These are phyloP conservation scores for Amylocarpus encephaloides DNA, from an alignment of 2,329 filamentous ascomycete genomes.

Conservation along the genomic window DNA sequence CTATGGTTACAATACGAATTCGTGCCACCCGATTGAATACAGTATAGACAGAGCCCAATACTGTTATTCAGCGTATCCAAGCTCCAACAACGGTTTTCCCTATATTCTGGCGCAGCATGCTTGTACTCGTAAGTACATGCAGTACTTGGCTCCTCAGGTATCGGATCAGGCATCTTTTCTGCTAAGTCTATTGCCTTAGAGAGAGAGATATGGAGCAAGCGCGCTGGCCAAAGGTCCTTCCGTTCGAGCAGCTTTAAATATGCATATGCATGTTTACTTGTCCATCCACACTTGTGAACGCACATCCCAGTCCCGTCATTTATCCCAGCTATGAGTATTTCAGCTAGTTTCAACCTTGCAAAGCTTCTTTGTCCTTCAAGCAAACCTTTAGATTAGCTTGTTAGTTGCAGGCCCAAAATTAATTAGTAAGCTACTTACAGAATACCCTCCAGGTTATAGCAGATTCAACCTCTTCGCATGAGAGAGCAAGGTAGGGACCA, in stretches of 20 bases:
- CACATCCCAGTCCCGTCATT: slow-evolving; percentile 5
- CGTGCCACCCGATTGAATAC: slow-evolving; percentile 9
- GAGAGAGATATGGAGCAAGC: slow-evolving; percentile 6
- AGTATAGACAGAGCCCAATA: slow-evolving; percentile 10
- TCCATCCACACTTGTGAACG: slow-evolving; percentile 7
- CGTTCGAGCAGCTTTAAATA: slow-evolving; percentile 6
- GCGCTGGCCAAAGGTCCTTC: slow-evolving; percentile 4
- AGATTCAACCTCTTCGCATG: slow-evolving; percentile 11
- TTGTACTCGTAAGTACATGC: slow-evolving; percentile 2
- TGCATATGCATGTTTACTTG: slow-evolving; percentile 7
- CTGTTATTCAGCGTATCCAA: slow-evolving; percentile 2
- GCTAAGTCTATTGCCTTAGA: slow-evolving; percentile 9
- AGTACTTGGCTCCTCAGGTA: slow-evolving; percentile 7
- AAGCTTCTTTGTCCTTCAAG: slow-evolving; percentile 11
- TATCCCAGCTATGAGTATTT: slow-evolving; percentile 9
- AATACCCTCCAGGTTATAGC: slow-evolving; percentile 9
- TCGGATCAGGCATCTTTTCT: slow-evolving; percentile 10
- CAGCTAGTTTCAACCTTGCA: slow-evolving; percentile 8
- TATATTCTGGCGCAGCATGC: slow-evolving; percentile 6
- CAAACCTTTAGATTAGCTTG: slow-evolving; percentile 1
- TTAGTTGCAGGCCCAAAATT: slow-evolving; percentile 4
- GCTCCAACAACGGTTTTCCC: slow-evolving; percentile 2
- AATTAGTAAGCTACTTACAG: background rate
- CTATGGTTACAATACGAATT: slow-evolving; percentile 9
- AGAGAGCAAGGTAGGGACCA: slow-evolving; percentile 5